These are phyloP conservation scores for Colletotrichum sp. DNA, from an alignment of 2,329 filamentous ascomycete genomes.

Conservation along the genomic window DNA sequence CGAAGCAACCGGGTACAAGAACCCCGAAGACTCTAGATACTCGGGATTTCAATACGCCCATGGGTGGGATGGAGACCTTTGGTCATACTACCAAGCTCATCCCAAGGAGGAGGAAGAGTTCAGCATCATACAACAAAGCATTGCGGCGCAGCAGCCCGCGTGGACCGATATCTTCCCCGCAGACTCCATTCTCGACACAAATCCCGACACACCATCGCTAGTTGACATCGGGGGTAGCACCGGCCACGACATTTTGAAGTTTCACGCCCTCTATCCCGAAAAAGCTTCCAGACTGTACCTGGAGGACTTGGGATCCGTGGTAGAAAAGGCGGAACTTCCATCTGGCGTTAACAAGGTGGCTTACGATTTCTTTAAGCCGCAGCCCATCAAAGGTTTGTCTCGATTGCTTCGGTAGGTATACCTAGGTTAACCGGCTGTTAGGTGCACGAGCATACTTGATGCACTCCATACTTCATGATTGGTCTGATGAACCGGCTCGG, in stretches of 20 bases:
- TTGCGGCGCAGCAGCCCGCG: background rate
- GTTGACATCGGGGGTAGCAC: background rate
- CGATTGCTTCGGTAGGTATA: rapidly evolving
- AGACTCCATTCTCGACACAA: background rate
- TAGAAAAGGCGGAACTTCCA: background rate
- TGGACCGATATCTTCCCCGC: background rate
- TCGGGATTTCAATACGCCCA: background rate
- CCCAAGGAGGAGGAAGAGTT: background rate
- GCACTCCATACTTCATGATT: constrained; percentile 61
- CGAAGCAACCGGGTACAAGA: background rate
- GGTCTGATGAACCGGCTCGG: constrained; percentile 49
- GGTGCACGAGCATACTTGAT: constrained; percentile 55
- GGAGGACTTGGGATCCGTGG: background rate
- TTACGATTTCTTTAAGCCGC: constrained; percentile 43
- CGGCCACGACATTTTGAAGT: background rate
- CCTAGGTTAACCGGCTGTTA: rapidly evolving
- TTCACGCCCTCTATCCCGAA: background rate
- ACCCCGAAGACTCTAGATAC: background rate
- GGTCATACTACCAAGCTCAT: background rate
- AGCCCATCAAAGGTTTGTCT: constrained; percentile 28
- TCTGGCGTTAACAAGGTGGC: background rate
- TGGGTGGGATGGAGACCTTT: background rate
- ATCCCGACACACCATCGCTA: background rate
- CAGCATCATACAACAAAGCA: background rate
- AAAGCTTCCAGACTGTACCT: background rate